phyloP scores from a whole-genome alignment of 1,284 basidiomycete species.

The Salmacisia buchloeana region DNA sequence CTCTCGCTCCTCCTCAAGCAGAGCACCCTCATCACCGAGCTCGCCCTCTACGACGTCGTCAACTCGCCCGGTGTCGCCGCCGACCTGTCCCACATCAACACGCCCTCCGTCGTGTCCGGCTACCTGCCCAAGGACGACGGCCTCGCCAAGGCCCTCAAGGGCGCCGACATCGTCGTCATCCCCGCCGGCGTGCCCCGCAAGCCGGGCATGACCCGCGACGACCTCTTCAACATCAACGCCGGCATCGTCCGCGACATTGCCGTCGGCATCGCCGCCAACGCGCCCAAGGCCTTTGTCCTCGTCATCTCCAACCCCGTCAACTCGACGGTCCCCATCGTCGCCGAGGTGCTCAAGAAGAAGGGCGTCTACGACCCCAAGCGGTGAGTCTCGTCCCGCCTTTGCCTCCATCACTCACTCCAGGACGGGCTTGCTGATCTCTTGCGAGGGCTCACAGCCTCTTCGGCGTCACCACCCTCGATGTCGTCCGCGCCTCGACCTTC shows the following conservation, averaged over 20 bases:
- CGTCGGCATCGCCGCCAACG: slow-evolving; percentile 72
- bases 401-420: neutral
- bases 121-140: slow-evolving; percentile 61
- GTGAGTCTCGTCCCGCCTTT: slow-evolving; percentile 53
- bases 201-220: slow-evolving; percentile 67
- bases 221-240: slow-evolving; percentile 97
- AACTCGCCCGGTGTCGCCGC: slow-evolving; percentile 85
- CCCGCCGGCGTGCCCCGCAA: slow-evolving; percentile 96
- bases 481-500: slow-evolving; percentile 93
- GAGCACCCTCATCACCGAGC: slow-evolving; percentile 67
- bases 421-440: slow-evolving; percentile 63
- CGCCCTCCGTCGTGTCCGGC: slow-evolving; percentile 51
- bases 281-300: slow-evolving; percentile 86
- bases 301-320: slow-evolving; percentile 95
- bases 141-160: slow-evolving; percentile 73
- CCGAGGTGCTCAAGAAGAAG: slow-evolving; percentile 87
- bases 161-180: slow-evolving; percentile 85
- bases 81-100: slow-evolving; percentile 81
- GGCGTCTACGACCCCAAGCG: slow-evolving; percentile 76
- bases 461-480: slow-evolving; percentile 73
- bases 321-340: slow-evolving; percentile 95
- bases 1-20: slow-evolving; percentile 82
- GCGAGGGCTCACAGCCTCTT: slow-evolving; percentile 61
- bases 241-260: slow-evolving; percentile 92
- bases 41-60: slow-evolving; percentile 84